Evolutionary conservation across 1,284 basidiomycete genomes (phyloP).

Genomic region (Somion occarium): DNA sequence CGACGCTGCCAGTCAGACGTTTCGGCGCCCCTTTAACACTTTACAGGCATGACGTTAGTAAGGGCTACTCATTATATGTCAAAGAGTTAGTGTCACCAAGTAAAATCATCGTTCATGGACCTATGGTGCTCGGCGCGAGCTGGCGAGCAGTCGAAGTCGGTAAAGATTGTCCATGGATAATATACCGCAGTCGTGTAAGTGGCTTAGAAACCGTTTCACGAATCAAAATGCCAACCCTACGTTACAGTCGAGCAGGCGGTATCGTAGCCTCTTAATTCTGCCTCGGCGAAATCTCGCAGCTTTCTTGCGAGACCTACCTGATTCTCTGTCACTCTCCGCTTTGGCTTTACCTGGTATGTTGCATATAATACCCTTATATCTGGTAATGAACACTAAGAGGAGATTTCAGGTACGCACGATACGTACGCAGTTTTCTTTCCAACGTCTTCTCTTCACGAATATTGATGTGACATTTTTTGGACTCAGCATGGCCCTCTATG

Average conservation of each 20-base stretch:
- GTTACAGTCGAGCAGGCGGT: constrained; percentile 23
- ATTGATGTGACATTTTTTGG: neutral
- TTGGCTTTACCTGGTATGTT: constrained; percentile 66
- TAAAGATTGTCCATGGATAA: constrained; percentile 46
- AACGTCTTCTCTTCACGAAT: neutral
- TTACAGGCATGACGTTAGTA: neutral
- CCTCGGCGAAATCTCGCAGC: constrained; percentile 50
- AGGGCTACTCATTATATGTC: neutral
- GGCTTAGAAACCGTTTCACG: neutral
- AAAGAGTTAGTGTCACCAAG: neutral
- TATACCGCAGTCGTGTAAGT: constrained; percentile 50
- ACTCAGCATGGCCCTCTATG: constrained; percentile 72
- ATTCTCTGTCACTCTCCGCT: constrained; percentile 61
- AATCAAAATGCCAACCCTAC: neutral
- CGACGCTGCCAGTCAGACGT: neutral
- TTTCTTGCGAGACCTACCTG: constrained; percentile 66
- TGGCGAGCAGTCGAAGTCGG: constrained; percentile 41
- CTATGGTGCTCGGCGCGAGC: constrained; percentile 15
- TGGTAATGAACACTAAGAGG: neutral
- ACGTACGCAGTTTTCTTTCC: constrained; percentile 40
- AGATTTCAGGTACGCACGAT: constrained; percentile 59
- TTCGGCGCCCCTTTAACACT: neutral
- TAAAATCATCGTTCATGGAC: constrained; percentile 1
- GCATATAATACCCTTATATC: neutral
- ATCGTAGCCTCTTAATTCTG: constrained; percentile 48